A percentile compares a stretch with the other conserved stretches of the same genome.
phyloP scores from a whole-genome alignment of 179 eudicot species.

The Dionaea muscipula region DNA sequence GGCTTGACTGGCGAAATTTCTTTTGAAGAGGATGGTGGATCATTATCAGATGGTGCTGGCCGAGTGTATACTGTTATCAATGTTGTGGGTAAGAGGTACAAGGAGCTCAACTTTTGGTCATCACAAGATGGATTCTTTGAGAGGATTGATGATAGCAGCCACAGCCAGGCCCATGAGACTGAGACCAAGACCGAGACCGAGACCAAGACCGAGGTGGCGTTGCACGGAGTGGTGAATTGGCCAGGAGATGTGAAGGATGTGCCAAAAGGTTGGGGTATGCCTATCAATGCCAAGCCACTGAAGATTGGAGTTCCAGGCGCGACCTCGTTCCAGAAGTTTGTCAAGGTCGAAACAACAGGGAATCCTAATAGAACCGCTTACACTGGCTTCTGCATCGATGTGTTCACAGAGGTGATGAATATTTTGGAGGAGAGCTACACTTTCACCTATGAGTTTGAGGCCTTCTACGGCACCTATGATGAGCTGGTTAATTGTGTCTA shows the following conservation, averaged over 20 bases:
- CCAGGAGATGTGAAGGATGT: constrained; percentile 18
- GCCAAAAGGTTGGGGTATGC: constrained; percentile 30
- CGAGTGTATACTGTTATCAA: constrained; percentile 17
- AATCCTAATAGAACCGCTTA: constrained; percentile 6
- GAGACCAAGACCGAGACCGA: too few relatives aligned
- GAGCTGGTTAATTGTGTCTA: constrained; percentile 17
- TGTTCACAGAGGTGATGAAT: constrained; percentile 16
- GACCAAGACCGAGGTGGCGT: too few relatives aligned
- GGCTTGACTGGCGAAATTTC: constrained; percentile 27
- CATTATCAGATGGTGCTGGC: not conserved
- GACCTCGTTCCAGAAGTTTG: constrained; percentile 11
- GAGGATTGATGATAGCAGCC: not conserved
- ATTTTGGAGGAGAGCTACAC: constrained; percentile 14
- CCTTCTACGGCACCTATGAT: constrained; percentile 17
- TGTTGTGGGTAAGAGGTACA: constrained; percentile 19
- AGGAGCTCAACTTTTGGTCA: constrained; percentile 19
- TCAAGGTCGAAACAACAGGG: constrained; percentile 9
- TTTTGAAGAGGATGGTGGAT: constrained; percentile 20
- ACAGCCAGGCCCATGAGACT: too few relatives aligned
- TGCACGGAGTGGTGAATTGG: constrained; percentile 19
- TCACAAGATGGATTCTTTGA: constrained; percentile 15
- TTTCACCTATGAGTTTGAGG: constrained; percentile 19
- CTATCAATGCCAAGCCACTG: constrained; percentile 13
- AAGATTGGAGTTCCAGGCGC: constrained; percentile 25
- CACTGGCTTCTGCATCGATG: constrained; percentile 19